Base-by-base conservation (phyloP, 352 stramenopile species). In the Phytopythium ostracodes region DNA sequence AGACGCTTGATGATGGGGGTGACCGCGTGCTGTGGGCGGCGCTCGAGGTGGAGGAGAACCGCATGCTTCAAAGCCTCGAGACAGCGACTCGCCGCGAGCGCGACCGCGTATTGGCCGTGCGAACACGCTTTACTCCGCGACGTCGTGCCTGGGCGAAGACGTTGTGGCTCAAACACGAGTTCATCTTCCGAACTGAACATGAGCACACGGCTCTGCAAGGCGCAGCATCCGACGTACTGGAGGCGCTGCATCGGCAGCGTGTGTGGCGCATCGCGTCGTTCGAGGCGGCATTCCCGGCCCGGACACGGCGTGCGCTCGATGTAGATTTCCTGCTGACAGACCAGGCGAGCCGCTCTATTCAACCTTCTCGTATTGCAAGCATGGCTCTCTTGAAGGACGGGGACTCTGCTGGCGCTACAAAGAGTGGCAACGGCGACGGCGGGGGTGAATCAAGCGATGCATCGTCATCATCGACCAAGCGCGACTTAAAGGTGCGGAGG, bases 1-100 rank as follows among this genome's bases (percentile, higher is more conserved):
- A 59, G 17, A 20, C 35, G 33, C 1, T 58, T 51, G 60, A 73
- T 43, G 81, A 93, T 25, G 73, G 81, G 0, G 67, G 66, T 27
- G 80, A 90, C 46, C 73, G 75, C 2, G 72, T 88, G 4, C 55
- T 93, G 22, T 89, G 77, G 75, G 87, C 87, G 53, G 83, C 81
- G 12, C 71, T 92, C 2, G 82, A 94, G 67, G 87, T 95, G 1
- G 87, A 95, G 66, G 84, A 93, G 43, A 91, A 89, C 43, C 70
- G 84, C 1, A 88, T 92, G 79, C 42, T 86, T 25, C 83, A 88
- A 27, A 77, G 70, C 7, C 55, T 92, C 4, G 76, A 75, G 22
- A 75, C 89, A 20, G 71, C 89, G 1, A 63, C 59, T 0, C 62
- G 40, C 29, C 75, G 77, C 12, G 80, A 89, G 56, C 66, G 59